A percentile compares a stretch with the other conserved stretches of the same genome.
phyloP scores from a whole-genome alignment of 306 rosid genomes.

The Senna siamea region DNA sequence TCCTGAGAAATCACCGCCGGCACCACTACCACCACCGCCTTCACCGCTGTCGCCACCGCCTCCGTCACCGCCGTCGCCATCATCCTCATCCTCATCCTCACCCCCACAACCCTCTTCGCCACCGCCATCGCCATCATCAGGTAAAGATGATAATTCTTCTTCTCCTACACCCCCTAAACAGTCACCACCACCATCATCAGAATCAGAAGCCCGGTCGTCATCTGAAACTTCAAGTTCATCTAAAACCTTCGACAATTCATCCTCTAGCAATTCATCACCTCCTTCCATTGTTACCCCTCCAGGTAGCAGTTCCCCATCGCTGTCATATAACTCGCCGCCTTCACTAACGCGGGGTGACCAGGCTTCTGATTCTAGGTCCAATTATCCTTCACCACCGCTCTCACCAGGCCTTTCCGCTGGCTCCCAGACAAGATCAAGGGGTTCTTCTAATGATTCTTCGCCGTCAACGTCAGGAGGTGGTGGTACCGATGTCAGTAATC shows the following conservation, averaged over 20 bases:
- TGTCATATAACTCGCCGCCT: background rate
- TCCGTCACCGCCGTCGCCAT: background rate
- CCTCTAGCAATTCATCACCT: constrained; percentile 1
- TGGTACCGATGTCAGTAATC: background rate
- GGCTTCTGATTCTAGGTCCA: background rate
- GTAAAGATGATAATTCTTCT: background rate
- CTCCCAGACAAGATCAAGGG: constrained; percentile 4
- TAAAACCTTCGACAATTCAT: constrained; percentile 14
- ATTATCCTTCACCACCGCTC: background rate
- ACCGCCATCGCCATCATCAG: background rate
- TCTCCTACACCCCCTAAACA: constrained; percentile 2
- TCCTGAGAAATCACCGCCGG: background rate
- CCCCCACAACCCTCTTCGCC: constrained; percentile 16
- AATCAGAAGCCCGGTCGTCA: constrained; percentile 19
- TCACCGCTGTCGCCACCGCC: background rate
- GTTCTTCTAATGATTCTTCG: constrained; percentile 22
- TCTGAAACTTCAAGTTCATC: constrained; percentile 18
- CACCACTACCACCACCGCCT: constrained; percentile 2
- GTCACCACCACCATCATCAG: constrained; percentile 31
- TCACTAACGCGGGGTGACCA: background rate
- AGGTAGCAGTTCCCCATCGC: background rate
- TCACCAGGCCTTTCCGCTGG: background rate
- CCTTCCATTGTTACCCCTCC: constrained; percentile 9
- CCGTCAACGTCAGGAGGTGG: constrained; percentile 15
- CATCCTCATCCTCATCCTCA: background rate